These are phyloP conservation scores for Phytophthora lateralis DNA, from an alignment of 352 stramenopile species.

Conservation along the genomic window DNA sequence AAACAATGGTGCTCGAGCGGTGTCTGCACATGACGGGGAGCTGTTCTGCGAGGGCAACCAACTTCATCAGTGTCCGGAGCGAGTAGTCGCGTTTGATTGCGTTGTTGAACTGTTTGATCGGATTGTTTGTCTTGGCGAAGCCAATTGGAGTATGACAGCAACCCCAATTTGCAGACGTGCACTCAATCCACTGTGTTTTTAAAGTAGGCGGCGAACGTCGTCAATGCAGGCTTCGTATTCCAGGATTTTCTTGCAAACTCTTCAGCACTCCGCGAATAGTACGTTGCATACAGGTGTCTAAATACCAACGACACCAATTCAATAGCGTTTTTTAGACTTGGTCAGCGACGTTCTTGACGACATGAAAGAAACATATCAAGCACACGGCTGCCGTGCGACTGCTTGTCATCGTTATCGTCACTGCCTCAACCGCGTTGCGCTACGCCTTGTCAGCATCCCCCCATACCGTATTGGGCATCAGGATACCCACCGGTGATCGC, in stretches of 20 bases:
- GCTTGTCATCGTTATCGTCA: not conserved
- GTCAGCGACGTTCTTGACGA: slow-evolving; percentile 7
- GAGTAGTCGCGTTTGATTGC: too few species aligned
- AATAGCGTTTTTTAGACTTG: not conserved
- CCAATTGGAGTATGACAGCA: slow-evolving; percentile 2
- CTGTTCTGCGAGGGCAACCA: too few species aligned
- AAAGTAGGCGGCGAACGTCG: not conserved
- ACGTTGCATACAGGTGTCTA: not conserved
- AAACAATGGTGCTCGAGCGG: too few species aligned
- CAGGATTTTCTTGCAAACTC: slow-evolving; percentile 3
- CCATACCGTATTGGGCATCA: not conserved
- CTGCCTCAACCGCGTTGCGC: slow-evolving; percentile 1
- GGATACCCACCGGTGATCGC: not conserved
- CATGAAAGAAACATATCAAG: slow-evolving; percentile 9
- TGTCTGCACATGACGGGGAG: too few species aligned
- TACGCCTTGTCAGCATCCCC: slow-evolving; percentile 6
- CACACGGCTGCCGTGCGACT: not conserved
- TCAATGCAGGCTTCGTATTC: not conserved
- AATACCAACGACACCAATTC: slow-evolving; percentile 2
- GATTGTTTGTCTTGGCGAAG: slow-evolving; percentile 6
- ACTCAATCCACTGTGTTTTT: slow-evolving; percentile 8
- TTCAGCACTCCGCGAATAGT: not conserved
- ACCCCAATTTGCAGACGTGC: not conserved
- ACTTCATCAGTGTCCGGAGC: too few species aligned
- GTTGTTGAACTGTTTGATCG: not conserved